Evolutionary conservation across 441 rosid species (phyloP), one percentile per base, ranked within the genome.

Genomic region (Syzygium malaccense): DNA sequence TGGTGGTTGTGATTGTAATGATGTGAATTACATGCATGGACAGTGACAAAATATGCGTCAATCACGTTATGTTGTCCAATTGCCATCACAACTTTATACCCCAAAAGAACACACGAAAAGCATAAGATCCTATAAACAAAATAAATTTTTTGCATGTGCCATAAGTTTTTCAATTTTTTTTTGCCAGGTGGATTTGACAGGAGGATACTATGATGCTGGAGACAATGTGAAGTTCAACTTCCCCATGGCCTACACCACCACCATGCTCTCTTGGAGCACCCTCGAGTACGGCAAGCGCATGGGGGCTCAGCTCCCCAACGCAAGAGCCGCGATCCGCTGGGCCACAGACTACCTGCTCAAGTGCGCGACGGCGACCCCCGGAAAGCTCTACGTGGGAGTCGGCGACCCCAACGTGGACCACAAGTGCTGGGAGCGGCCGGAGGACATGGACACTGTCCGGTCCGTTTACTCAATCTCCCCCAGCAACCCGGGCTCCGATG

Each of bases 381-480:
- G 98, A 0, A 95, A 92, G 93, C 98, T 97, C 88, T 96, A 95
- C 23, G 97, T 95, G 3, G 97, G 97, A 4, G 95, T 95, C 11
- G 97, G 97, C 12, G 95, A 95, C 91, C 97, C 97, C 9, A 93
- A 94, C 78, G 94, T 83, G 18, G 97, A 95, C 90, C 97, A 95
- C 88, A 94, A 93, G 89, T 95, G 97, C 89, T 95, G 96, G 97
- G 95, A 95, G 91, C 79, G 97, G 51, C 96, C 97, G 4, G 97
- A 95, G 87, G 97, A 95, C 90, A 95, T 95, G 97, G 95, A 93
- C 91, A 94, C 97, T 0, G 91, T 87, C 30, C 92, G 96, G 15
- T 87, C 95, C 3, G 93, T 94, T 51, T 95, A 94, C 91, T 95
- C 91, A 0, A 95, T 95, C 18, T 95, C 97, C 5, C 28, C 95